Evolutionary conservation across 2,329 filamentous ascomycete genomes (phyloP), one percentile per base, ranked within the genome.

Genomic region (Madurella mycetomatis): DNA sequence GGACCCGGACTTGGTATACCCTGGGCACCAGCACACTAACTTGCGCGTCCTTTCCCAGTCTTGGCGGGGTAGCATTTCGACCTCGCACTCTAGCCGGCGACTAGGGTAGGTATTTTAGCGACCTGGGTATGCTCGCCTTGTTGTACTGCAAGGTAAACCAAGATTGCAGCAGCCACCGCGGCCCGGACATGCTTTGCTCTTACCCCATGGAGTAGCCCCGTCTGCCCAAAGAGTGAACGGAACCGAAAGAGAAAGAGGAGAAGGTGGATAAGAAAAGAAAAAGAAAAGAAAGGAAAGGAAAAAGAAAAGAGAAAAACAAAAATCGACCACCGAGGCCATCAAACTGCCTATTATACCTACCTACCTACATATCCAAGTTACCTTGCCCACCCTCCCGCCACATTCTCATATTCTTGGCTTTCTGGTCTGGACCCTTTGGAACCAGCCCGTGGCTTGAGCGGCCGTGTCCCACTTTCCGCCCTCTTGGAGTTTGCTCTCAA

Each of bases 401-500:
- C 25, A 25, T 7, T 18, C 40, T 41, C 40, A 16, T 17, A 18
- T 41, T 41, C 40, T 41, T 41, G 40, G 40, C 40, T 18, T 9
- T 18, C 16, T 18, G 40, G 40, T 18, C 40, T 41, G 40, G 40
- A 11, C 40, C 40, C n/a, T 13, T 40, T 47, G 37, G 18, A 53
- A 41, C 47, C 41, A 41, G 43, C 41, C 16, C 41, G 49, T 41
- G 17, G 43, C 49, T 7, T 49, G 19, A 42, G 18, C 41, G 41
- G 34, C 47, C 19, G 19, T 4, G 16, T 31, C 15, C 30, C n/a
- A 34, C 16, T 37, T 8, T 18, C 47, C 32, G 25, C 51, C 19
- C 42, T 34, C 34, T 19, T 41, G 34, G 37, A 37, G 49, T 47
- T 42, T 30, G 30, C 51, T 31, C 40, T 54, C 39, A 41, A 30